Evolutionary conservation across 129 eudicot genomes (phyloP), one percentile per base, ranked within the genome.

Genomic region (Smallanthus sonchifolius): DNA sequence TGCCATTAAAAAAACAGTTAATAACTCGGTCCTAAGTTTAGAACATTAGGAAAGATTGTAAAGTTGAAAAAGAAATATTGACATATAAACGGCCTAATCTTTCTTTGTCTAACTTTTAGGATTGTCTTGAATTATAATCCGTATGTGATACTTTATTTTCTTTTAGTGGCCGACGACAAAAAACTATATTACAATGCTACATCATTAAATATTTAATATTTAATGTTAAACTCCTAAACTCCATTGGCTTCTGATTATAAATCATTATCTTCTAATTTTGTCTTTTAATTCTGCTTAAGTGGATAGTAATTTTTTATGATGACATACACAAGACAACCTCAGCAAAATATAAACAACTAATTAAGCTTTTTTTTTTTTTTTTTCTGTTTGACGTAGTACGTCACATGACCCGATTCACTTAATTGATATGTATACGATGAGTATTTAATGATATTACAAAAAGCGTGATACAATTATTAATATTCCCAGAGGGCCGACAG

Each of bases 331-430:
- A 61, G 24, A 61, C 43, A 35, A 61, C 43, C 67, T 61, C 67
- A 61, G 67, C 67, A 35, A 5, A 1, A 1, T 32, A 4, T 57
- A 59, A 30, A 34, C 67, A 61, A 61, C 43, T 60, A 60, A 28
- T 59, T 59, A 28, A 10, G 8, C 30, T 5, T 32, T 7, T 13
- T 60, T 7, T 13, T 60, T 7, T 13, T 5, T 60, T 30, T 60
- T 34, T 20, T 15, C 35, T 60, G 8, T 32, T 13, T 32, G 10
- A 11, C 66, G 42, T 60, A 6, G 7, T 32, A 61, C 20, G 20
- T 61, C 67, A 61, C 43, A 61, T 61, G 67, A 61, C 67, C 67
- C 43, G 67, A 35, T 34, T 34, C 67, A 61, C 43, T 34, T 61
- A 11, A 61, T 34, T 13, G 0, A 59, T 10, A 10, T 7, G 38